These are phyloP conservation scores for Pilaira anomala DNA, from an alignment of 192 early-diverging fungal species.

Conservation along the genomic window DNA sequence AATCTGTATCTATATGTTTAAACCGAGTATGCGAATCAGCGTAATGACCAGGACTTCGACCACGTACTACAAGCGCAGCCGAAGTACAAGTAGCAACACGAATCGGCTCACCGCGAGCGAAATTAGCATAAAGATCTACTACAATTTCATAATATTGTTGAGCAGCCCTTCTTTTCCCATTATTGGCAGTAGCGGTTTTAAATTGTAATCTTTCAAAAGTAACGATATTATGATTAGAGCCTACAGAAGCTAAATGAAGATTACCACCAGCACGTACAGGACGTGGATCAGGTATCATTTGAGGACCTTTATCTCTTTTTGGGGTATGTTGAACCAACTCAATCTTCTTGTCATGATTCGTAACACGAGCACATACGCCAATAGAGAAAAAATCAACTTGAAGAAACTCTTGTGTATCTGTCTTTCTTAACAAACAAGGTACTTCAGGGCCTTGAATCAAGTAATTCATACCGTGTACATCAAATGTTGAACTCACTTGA, in stretches of 20 bases:
- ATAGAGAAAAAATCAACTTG: conserved; percentile 58
- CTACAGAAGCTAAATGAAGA: conserved; percentile 41
- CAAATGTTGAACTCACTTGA: conserved; percentile 58
- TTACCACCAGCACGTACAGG: conserved; percentile 56
- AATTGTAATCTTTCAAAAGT: conserved; percentile 91
- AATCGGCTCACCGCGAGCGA: conserved; percentile 47
- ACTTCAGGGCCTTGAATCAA: conserved; percentile 47
- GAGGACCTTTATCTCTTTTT: conserved; percentile 93
- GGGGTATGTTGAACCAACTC: conserved; percentile 86
- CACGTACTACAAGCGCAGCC: conserved; percentile 79
- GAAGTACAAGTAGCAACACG: conserved; percentile 64
- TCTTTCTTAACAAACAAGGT: conserved; percentile 65
- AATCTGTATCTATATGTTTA: conserved; percentile 19
- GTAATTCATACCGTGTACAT: conserved; percentile 33
- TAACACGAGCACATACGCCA: conserved; percentile 70
- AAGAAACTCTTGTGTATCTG: conserved; percentile 37
- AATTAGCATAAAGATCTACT: conserved; percentile 69
- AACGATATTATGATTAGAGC: conserved; percentile 45
- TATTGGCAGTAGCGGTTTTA: conserved; percentile 91
- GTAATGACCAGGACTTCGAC: conserved; percentile 88
- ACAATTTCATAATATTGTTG: conserved; percentile 85
- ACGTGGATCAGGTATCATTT: conserved; percentile 62
- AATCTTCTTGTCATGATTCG: conserved; percentile 62
- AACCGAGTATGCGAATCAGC: conserved; percentile 42
- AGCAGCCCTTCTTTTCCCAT: conserved; percentile 79